Evolutionary conservation across 108 stramenopile species (phyloP).

Genomic region (Skeletonema tropicum): DNA sequence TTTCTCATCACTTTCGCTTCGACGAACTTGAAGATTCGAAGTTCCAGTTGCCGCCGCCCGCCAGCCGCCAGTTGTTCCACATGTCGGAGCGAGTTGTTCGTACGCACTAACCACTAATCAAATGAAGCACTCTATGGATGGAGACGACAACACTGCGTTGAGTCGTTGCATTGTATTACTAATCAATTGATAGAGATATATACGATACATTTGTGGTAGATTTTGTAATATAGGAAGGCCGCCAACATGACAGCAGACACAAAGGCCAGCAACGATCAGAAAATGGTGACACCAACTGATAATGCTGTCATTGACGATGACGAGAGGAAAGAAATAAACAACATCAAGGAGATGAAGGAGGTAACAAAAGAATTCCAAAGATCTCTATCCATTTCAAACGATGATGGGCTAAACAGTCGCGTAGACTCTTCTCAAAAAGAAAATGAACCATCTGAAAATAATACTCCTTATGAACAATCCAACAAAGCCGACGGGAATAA

Average conservation of each 20-base stretch:
- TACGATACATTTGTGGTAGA: too few relatives aligned
- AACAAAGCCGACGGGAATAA: background rate
- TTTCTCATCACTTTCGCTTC: too few relatives aligned
- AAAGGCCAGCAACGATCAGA: background rate
- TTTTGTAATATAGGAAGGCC: too few relatives aligned
- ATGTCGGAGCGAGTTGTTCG: too few relatives aligned
- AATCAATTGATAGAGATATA: too few relatives aligned
- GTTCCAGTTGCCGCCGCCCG: too few relatives aligned
- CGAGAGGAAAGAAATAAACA: background rate
- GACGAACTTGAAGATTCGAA: too few relatives aligned
- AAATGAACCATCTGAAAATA: slow-evolving; percentile 1
- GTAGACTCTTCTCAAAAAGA: background rate
- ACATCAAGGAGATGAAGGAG: slow-evolving; percentile 5
- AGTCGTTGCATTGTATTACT: too few relatives aligned
- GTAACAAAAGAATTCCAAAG: slow-evolving; percentile 10
- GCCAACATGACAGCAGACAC: background rate
- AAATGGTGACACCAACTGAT: background rate
- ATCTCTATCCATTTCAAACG: background rate
- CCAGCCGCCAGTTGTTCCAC: too few relatives aligned
- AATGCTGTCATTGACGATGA: background rate
- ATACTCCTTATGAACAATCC: background rate
- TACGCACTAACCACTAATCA: too few relatives aligned
- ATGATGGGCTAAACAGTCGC: background rate
- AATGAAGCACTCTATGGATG: too few relatives aligned
- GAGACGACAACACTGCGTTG: too few relatives aligned